A percentile compares a stretch with the other conserved stretches of the same genome.
These are phyloP conservation scores for Antitrichia curtipendula DNA, from an alignment of 225 moss, liverwort and hornwort genomes.

Conservation along the genomic window DNA sequence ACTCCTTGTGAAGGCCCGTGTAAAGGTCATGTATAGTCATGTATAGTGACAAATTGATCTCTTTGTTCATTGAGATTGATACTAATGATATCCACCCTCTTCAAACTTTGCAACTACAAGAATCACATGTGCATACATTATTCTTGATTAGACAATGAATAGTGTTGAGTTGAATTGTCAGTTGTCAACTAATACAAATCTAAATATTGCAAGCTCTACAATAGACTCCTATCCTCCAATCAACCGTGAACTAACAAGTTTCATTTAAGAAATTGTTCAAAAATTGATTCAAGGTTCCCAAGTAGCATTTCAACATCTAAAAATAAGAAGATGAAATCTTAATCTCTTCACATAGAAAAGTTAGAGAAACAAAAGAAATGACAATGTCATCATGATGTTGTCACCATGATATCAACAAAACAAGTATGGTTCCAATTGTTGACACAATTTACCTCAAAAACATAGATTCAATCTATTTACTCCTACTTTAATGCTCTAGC, in stretches of 20 bases:
- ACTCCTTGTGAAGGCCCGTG: neutral
- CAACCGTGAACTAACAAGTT: neutral
- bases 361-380: no score
- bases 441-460: no score
- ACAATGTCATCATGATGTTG: no score
- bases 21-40: neutral
- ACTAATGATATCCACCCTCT: neutral
- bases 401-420: no score
- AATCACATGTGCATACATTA: neutral
- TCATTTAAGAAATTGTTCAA: neutral
- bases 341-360: no score
- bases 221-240: neutral
- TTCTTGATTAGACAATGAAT: neutral
- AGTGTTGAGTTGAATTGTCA: rapidly evolving
- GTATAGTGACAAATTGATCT: no score
- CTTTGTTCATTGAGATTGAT: no score
- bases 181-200: rapidly evolving
- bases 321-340: no score
- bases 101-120: neutral
- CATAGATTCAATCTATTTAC: no score
- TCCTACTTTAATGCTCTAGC: no score
- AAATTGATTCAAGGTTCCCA: neutral
- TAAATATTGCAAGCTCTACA: neutral
- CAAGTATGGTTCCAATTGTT: no score
- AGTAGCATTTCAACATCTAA: no score